Evolutionary conservation across 1,284 basidiomycete species (phyloP).

Genomic region (Ustilago esculenta): DNA sequence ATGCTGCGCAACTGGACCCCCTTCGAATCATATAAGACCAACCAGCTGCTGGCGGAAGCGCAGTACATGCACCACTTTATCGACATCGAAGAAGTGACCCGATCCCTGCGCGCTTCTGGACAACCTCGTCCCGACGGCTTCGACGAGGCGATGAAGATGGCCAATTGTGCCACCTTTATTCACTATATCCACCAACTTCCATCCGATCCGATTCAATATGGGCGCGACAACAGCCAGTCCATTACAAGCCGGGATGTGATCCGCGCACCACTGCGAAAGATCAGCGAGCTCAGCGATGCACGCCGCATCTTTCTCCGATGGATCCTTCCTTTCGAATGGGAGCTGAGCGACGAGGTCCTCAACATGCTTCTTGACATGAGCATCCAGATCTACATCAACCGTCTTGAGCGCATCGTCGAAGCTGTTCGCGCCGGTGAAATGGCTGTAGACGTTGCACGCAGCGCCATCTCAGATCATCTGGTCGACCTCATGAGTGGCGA

Average conservation of each 20-base stretch:
- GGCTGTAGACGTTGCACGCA: constrained; percentile 19
- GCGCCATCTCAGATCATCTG: constrained; percentile 23
- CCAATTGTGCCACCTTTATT: constrained; percentile 57
- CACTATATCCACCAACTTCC: constrained; percentile 55
- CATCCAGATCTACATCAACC: constrained; percentile 54
- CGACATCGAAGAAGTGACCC: constrained; percentile 40
- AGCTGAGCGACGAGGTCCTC: constrained; percentile 45
- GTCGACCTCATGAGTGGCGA: constrained; percentile 40
- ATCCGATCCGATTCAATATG: constrained; percentile 17
- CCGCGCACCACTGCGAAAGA: constrained; percentile 32
- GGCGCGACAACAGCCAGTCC: constrained; percentile 14
- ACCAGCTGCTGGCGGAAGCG: constrained; percentile 48
- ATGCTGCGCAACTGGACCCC: constrained; percentile 51
- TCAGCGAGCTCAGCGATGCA: constrained; percentile 54
- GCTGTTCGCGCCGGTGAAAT: constrained; percentile 20
- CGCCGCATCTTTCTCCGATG: constrained; percentile 47
- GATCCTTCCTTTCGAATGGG: constrained; percentile 44
- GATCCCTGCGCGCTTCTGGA: constrained; percentile 21
- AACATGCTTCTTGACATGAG: constrained; percentile 53
- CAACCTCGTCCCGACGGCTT: constrained; percentile 31
- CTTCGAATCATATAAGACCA: constrained; percentile 52
- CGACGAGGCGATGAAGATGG: constrained; percentile 50
- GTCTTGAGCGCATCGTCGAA: constrained; percentile 34
- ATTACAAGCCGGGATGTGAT: constrained; percentile 30
- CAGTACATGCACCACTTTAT: constrained; percentile 56